Evolutionary conservation across 106 monocot genomes (phyloP).

Genomic region (Narthecium ossifragum): DNA sequence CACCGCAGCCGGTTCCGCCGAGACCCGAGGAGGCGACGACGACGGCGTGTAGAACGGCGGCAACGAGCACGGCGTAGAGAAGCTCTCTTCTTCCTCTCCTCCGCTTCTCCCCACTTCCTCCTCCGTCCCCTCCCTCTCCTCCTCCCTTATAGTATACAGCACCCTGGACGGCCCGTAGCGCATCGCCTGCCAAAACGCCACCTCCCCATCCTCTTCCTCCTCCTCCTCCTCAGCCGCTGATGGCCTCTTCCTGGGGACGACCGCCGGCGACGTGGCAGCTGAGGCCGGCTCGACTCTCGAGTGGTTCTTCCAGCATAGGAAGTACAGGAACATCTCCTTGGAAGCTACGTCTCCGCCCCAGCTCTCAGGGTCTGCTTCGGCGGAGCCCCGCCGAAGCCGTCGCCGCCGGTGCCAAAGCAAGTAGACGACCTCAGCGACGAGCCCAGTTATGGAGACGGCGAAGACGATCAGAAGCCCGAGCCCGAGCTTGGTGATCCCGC

Average conservation of each 20-base stretch:
- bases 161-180: constrained; percentile 11
- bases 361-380: constrained; percentile 1
- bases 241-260: not conserved
- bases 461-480: constrained; percentile 12
- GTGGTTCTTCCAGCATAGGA: constrained; percentile 8
- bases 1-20: not conserved
- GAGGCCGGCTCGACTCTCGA: constrained; percentile 6
- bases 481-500: constrained; percentile 7
- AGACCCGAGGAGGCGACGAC: constrained; percentile 7
- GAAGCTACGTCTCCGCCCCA: too few species aligned
- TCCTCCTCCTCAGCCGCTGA: not conserved
- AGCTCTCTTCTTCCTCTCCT: not conserved
- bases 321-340: constrained; percentile 8
- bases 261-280: not conserved
- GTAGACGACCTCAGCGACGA: constrained; percentile 13
- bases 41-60: constrained; percentile 11
- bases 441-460: not conserved
- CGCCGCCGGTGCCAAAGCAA: constrained; percentile 7
- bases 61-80: constrained; percentile 20
- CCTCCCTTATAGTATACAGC: constrained; percentile 21
- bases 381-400: not conserved
- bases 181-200: constrained; percentile 7
- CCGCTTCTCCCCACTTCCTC: not conserved
- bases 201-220: not conserved
- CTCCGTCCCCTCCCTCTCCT: constrained; percentile 12